Percentiles rank a stretch among this genome's conserved stretches.
Conservation (phyloP, 2,329 filamentous ascomycete species). For the Colletotrichum horii region DNA sequence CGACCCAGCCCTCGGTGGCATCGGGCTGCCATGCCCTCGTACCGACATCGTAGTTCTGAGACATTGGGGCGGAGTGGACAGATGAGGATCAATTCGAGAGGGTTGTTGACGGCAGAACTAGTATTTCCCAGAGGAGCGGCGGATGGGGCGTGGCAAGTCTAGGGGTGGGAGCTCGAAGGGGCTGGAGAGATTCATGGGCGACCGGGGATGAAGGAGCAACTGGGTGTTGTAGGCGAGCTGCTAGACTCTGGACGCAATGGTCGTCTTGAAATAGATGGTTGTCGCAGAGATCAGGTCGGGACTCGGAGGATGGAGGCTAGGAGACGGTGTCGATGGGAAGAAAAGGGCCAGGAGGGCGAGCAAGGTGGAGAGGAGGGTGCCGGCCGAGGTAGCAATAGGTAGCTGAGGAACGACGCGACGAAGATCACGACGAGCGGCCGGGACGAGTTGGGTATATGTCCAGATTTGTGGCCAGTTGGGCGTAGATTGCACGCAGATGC, state of each 20-base stretch:
- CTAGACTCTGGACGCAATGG: not conserved
- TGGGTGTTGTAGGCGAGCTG: not conserved
- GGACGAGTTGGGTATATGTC: slow-evolving; percentile 9
- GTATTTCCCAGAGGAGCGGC: not conserved
- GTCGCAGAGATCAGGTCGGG: not conserved
- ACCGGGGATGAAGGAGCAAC: not conserved
- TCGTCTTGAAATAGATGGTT: not conserved
- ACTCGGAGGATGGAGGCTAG: not conserved
- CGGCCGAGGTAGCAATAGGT: not conserved
- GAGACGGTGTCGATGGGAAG: not conserved
- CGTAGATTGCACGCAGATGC: slow-evolving; percentile 14
- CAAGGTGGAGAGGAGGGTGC: not conserved
- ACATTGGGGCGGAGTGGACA: slow-evolving; percentile 63
- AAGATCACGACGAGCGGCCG: not conserved
- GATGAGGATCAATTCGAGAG: slow-evolving; percentile 2
- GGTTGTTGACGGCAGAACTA: slow-evolving; percentile 13
- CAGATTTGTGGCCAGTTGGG: not conserved
- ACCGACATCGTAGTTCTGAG: slow-evolving; percentile 93
- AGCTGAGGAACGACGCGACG: not conserved
- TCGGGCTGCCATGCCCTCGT: slow-evolving; percentile 99
- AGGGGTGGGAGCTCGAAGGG: slow-evolving; percentile 18
- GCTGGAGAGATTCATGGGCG: slow-evolving; percentile 20
- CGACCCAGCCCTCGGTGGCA: slow-evolving; percentile 93
- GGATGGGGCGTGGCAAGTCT: slow-evolving; percentile 12
- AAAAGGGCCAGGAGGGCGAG: not conserved